Conservation (phyloP, 164 flowering plant genomes). For the Nymphaea thermarum region DNA sequence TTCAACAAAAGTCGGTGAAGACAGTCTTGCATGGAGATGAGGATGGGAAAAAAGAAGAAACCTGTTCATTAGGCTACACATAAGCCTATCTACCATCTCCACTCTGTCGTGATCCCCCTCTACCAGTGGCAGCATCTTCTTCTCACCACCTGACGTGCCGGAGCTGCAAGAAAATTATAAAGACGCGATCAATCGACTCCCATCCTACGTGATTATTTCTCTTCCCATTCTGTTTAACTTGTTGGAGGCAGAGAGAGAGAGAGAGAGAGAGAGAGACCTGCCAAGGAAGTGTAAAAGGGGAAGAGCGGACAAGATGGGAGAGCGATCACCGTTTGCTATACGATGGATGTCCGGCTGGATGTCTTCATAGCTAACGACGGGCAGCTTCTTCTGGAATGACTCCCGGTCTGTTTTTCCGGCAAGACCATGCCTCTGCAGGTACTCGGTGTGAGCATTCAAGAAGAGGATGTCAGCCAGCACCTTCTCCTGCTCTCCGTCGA, state of each 20-base stretch:
- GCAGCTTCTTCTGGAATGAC: constrained; percentile 44
- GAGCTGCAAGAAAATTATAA: constrained; percentile 29
- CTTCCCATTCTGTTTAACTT: neutral
- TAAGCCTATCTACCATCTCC: constrained; percentile 48
- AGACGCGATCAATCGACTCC: neutral
- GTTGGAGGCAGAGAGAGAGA: too few relatives aligned
- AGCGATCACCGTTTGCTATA: constrained; percentile 60
- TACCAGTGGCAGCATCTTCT: constrained; percentile 73
- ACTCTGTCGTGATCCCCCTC: constrained; percentile 56
- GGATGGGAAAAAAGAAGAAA: constrained; percentile 2
- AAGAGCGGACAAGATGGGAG: constrained; percentile 43
- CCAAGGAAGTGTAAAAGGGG: constrained; percentile 72
- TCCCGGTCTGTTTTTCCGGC: constrained; percentile 41
- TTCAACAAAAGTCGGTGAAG: too few relatives aligned
- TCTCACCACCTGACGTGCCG: constrained; percentile 79
- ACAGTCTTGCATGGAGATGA: too few relatives aligned
- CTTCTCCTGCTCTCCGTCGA: constrained; percentile 40
- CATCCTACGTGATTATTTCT: neutral
- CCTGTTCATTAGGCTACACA: constrained; percentile 77
- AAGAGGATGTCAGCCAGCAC: constrained; percentile 40
- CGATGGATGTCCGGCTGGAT: constrained; percentile 57
- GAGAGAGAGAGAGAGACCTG: constrained; percentile 23
- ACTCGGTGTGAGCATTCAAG: constrained; percentile 48
- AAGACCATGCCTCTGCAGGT: constrained; percentile 28
- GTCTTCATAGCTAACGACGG: constrained; percentile 57